Percentiles rank a stretch among this genome's conserved stretches.
Conservation (phyloP, 2,329 filamentous ascomycete species). For the Hysterium pulicare region DNA sequence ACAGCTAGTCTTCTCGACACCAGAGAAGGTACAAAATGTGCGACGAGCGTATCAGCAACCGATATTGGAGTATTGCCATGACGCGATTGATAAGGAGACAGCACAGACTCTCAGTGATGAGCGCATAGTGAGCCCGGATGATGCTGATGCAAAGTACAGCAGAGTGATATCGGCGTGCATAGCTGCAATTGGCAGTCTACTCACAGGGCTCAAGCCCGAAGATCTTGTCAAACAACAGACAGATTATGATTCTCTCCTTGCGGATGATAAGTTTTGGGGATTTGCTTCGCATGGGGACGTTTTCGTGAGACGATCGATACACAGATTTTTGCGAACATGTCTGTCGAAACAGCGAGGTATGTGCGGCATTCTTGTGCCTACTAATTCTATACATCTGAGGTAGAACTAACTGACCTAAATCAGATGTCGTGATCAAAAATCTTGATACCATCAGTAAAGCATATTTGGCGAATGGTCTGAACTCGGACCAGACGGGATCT, state of each 20-base stretch:
- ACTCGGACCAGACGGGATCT: slow-evolving; percentile 70
- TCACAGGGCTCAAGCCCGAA: slow-evolving; percentile 41
- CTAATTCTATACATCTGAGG: background rate
- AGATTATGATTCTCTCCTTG: slow-evolving; percentile 65
- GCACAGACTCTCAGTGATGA: slow-evolving; percentile 83
- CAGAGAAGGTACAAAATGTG: slow-evolving; percentile 73
- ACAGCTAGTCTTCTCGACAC: slow-evolving; percentile 68
- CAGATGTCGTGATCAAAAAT: slow-evolving; percentile 32
- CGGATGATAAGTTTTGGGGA: slow-evolving; percentile 59
- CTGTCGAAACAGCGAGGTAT: slow-evolving; percentile 46
- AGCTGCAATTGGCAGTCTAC: slow-evolving; percentile 52
- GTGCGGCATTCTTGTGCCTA: slow-evolving; percentile 1
- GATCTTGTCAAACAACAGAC: slow-evolving; percentile 60
- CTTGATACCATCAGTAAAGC: slow-evolving; percentile 59
- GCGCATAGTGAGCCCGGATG: slow-evolving; percentile 76
- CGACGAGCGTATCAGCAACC: slow-evolving; percentile 78
- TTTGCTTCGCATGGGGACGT: slow-evolving; percentile 56
- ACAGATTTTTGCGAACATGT: slow-evolving; percentile 52
- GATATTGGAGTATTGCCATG: slow-evolving; percentile 77
- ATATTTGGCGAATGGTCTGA: slow-evolving; percentile 73
- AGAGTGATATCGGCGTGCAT: slow-evolving; percentile 67
- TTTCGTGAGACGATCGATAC: slow-evolving; percentile 56
- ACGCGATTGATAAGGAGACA: slow-evolving; percentile 75
- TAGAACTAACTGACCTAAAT: background rate
- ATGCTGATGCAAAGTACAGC: slow-evolving; percentile 80